Evolutionary conservation across 495 filamentous ascomycete species (phyloP).

Genomic region (Cercophora samala): DNA sequence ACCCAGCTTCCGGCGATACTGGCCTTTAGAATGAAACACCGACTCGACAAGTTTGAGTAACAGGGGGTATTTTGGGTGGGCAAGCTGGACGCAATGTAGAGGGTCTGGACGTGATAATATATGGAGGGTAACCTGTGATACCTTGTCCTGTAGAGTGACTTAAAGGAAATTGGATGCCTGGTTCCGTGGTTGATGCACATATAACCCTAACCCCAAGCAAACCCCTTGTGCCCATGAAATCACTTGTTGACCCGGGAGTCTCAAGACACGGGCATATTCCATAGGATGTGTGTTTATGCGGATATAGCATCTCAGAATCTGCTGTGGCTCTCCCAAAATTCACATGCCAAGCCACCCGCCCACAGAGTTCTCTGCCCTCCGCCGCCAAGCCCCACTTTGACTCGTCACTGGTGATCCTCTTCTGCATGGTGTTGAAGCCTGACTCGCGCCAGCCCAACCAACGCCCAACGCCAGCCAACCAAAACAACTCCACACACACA

Average conservation of each 20-base stretch:
- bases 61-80: too few relatives aligned
- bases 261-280: too few relatives aligned
- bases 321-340: not conserved
- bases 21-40: slow-evolving; percentile 23
- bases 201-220: not conserved
- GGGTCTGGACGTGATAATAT: too few relatives aligned
- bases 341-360: not conserved
- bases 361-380: not conserved
- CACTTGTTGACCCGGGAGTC: not conserved
- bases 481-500: not conserved
- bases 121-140: too few relatives aligned
- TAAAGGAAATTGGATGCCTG: not conserved
- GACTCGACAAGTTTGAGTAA: not conserved
- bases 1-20: slow-evolving; percentile 39
- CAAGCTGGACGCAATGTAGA: too few relatives aligned
- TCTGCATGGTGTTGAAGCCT: not conserved
- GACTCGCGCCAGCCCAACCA: not conserved
- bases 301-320: not conserved
- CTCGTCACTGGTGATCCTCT: not conserved
- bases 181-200: not conserved
- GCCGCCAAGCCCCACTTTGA: not conserved
- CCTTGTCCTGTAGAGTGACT: too few relatives aligned
- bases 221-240: not conserved
- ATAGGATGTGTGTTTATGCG: too few relatives aligned
- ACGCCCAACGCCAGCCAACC: not conserved